Evolutionary conservation across 129 eudicot genomes (phyloP).

Genomic region (Rutidosis leptorrhynchoides): DNA sequence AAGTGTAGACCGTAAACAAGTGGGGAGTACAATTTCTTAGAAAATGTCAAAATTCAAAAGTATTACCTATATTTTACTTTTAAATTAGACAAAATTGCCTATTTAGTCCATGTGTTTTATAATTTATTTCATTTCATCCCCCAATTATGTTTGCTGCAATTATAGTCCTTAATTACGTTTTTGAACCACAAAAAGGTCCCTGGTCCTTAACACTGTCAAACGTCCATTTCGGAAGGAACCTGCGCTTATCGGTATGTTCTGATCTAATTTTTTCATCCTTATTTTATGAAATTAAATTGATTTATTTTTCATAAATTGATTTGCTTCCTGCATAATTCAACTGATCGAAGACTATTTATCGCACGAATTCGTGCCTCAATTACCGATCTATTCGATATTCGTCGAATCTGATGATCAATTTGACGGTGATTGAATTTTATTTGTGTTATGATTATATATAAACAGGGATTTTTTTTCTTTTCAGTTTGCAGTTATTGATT

Average conservation of each 20-base stretch:
- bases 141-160: no score
- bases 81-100: no score
- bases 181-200: no score
- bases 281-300: neutral
- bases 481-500: neutral
- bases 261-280: neutral
- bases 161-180: no score
- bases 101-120: no score
- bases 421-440: neutral
- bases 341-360: neutral
- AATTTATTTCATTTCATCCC: no score
- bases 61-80: no score
- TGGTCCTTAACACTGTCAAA: no score
- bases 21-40: no score
- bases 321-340: neutral
- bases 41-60: no score
- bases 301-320: neutral
- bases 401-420: neutral
- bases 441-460: neutral
- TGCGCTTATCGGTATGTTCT: slow-evolving; percentile 19
- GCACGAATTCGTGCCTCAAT: neutral
- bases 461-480: neutral
- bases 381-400: slow-evolving; percentile 1
- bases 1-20: no score
- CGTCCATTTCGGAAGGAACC: neutral